Evolutionary conservation across 179 eudicot species (phyloP).

Genomic region (Dionaea muscipula): DNA sequence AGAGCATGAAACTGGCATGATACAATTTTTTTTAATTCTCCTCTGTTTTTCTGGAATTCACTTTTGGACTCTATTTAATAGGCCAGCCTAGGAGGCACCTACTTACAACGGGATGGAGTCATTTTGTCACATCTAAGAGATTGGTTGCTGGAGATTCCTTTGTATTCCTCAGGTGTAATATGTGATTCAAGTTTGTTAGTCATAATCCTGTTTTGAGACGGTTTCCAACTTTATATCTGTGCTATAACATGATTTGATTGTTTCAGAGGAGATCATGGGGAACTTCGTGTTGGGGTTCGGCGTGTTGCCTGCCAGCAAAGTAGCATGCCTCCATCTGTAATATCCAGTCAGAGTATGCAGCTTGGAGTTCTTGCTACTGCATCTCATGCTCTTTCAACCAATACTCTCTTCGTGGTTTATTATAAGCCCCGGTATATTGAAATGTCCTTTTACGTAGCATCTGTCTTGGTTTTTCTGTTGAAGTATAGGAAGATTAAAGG

Average conservation of each 20-base stretch:
- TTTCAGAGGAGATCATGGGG: constrained; percentile 41
- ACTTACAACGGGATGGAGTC: constrained; percentile 66
- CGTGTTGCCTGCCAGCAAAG: constrained; percentile 33
- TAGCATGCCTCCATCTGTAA: constrained; percentile 40
- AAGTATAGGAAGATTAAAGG: not conserved
- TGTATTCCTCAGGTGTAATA: constrained; percentile 41
- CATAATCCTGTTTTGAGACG: no score
- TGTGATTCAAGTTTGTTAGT: not conserved
- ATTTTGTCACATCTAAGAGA: constrained; percentile 53
- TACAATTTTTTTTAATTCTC: not conserved
- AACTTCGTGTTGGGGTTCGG: constrained; percentile 43
- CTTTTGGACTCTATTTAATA: constrained; percentile 5
- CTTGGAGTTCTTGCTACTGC: constrained; percentile 60
- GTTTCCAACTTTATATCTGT: no score
- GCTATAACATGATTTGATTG: not conserved
- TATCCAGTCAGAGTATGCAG: constrained; percentile 63
- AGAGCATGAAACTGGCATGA: not conserved
- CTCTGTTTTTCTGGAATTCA: not conserved
- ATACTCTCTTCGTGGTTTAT: constrained; percentile 41
- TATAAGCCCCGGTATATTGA: constrained; percentile 35
- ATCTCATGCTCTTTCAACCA: constrained; percentile 35
- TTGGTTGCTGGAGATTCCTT: constrained; percentile 59
- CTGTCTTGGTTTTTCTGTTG: not conserved
- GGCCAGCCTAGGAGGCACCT: constrained; percentile 68
- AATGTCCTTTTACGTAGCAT: not conserved